Conservation (phyloP, 257 asterid genomes). For the Gentiana macrophylla region DNA sequence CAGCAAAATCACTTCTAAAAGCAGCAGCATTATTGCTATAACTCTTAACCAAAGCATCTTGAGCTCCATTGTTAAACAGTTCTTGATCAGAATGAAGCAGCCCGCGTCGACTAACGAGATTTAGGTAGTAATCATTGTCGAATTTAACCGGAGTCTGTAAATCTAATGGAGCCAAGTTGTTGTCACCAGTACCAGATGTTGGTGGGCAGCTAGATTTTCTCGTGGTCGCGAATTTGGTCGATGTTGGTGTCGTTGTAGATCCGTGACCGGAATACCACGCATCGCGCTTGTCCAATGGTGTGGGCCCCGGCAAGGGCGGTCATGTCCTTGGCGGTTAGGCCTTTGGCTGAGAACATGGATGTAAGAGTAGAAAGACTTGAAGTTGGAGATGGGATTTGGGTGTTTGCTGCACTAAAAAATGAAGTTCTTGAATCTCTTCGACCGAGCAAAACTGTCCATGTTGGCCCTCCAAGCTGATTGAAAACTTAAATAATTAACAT, state of each 20-base stretch:
- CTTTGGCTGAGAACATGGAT: slow-evolving; percentile 29
- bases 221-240: slow-evolving; percentile 31
- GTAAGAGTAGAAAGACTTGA: slow-evolving; percentile 34
- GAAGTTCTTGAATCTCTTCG: slow-evolving; percentile 59
- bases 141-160: slow-evolving; percentile 23
- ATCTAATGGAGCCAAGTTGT: slow-evolving; percentile 36
- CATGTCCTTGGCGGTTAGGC: slow-evolving; percentile 46
- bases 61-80: slow-evolving; percentile 55
- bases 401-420: slow-evolving; percentile 33
- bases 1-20: slow-evolving; percentile 23
- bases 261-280: slow-evolving; percentile 35
- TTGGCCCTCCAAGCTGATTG: slow-evolving; percentile 43
- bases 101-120: slow-evolving; percentile 34
- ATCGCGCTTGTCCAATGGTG: slow-evolving; percentile 55
- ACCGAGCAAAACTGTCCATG: slow-evolving; percentile 46
- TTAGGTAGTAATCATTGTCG: slow-evolving; percentile 36
- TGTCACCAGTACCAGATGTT: slow-evolving; percentile 25
- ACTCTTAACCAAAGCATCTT: slow-evolving; percentile 31
- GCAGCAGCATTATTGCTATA: slow-evolving; percentile 18
- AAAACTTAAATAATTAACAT: neutral
- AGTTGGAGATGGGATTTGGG: slow-evolving; percentile 33
- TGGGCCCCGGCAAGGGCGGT: slow-evolving; percentile 62
- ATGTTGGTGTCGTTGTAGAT: slow-evolving; percentile 59
- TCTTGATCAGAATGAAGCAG: slow-evolving; percentile 62
- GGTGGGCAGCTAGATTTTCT: slow-evolving; percentile 52